Percentiles rank a stretch among this genome's conserved stretches.
Conservation (phyloP, 192 early-diverging fungal species). For the Lunasporangiospora selenospora region DNA sequence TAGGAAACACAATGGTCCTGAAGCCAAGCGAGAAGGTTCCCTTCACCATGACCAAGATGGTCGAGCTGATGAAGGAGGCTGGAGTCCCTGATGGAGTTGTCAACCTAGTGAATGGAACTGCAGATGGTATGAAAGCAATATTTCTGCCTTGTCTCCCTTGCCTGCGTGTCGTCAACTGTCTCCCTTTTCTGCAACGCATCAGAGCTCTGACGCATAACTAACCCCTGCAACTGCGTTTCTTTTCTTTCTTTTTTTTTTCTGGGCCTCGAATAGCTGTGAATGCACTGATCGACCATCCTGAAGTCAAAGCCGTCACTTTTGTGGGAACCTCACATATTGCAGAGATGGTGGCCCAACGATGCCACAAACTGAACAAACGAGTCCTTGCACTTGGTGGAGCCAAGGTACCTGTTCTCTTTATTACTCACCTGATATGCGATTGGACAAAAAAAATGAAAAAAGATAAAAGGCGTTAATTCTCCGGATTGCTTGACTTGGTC, state of each 20-base stretch:
- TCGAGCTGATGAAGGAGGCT: conserved; percentile 60
- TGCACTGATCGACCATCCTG: conserved; percentile 65
- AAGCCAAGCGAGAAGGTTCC: conserved; percentile 88
- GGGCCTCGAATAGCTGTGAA: conserved; percentile 61
- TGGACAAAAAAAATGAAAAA: conserved; percentile 14
- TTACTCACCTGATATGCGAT: not conserved
- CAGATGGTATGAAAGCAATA: conserved; percentile 44
- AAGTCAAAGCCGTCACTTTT: conserved; percentile 76
- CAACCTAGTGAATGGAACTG: conserved; percentile 76
- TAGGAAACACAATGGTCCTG: conserved; percentile 73
- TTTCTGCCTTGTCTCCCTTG: too few species aligned
- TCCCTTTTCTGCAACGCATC: too few species aligned
- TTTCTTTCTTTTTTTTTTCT: not conserved
- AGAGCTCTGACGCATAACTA: too few species aligned
- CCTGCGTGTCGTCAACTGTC: too few species aligned
- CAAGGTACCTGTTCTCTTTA: conserved; percentile 42
- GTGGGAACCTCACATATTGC: conserved; percentile 86
- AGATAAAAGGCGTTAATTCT: too few species aligned
- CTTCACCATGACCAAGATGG: conserved; percentile 75
- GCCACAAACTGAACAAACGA: conserved; percentile 66
- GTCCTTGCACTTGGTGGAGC: conserved; percentile 76
- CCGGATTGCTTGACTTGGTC: too few species aligned
- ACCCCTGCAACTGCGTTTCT: not conserved
- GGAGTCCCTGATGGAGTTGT: conserved; percentile 79
- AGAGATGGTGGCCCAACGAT: conserved; percentile 56